Conservation (phyloP, 2,329 filamentous ascomycete genomes). For the Venturia aucupariae region DNA sequence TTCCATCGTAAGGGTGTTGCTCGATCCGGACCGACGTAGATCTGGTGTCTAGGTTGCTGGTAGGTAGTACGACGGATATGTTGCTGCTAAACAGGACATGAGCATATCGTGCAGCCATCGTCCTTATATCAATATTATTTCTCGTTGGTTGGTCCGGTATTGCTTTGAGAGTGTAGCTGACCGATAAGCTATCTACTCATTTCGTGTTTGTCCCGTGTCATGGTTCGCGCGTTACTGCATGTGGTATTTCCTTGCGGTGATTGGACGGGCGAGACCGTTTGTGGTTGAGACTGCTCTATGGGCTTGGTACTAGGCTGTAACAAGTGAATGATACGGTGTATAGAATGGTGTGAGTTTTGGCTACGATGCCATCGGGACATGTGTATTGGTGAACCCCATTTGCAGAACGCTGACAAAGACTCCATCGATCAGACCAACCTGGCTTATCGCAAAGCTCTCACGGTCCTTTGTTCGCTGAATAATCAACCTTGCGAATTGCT, state of each 20-base stretch:
- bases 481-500: too few species aligned
- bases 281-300: neutral
- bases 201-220: neutral
- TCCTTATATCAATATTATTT: neutral
- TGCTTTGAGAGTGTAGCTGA: neutral
- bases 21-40: neutral
- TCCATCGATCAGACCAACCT: too few species aligned
- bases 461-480: too few species aligned
- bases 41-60: neutral
- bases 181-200: slow-evolving; percentile 2
- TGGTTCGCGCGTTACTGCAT: neutral
- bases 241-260: neutral
- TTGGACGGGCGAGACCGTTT: neutral
- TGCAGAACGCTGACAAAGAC: too few species aligned
- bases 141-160: neutral
- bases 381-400: too few species aligned
- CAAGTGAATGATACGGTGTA: too few species aligned
- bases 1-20: neutral
- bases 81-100: neutral
- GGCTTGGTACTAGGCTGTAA: too few species aligned
- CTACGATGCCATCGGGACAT: too few species aligned
- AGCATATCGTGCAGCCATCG: neutral
- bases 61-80: neutral
- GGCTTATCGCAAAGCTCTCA: too few species aligned
- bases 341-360: too few species aligned